Conservation (phyloP, 306 rosid genomes). For the Vigna mungo region DNA sequence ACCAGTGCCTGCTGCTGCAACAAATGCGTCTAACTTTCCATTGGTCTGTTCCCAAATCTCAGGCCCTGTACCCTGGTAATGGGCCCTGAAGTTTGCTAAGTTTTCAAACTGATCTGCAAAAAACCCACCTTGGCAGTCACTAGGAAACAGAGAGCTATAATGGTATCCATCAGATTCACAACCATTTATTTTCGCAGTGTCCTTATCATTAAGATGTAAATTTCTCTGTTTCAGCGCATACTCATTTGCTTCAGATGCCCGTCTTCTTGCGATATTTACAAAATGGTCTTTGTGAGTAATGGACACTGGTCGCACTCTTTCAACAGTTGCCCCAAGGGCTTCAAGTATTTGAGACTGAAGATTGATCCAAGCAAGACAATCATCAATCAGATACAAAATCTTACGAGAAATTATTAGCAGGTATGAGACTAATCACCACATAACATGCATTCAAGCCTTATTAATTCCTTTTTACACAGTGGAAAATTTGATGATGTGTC, state of each 20-base stretch:
- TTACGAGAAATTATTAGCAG: too few relatives aligned
- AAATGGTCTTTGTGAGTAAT: conserved; percentile 88
- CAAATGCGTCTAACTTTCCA: conserved; percentile 77
- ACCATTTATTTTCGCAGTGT: conserved; percentile 50
- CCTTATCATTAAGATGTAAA: conserved; percentile 45
- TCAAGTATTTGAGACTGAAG: conserved; percentile 84
- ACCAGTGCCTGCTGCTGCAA: conserved; percentile 96
- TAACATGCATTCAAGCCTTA: too few relatives aligned
- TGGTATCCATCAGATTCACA: conserved; percentile 46
- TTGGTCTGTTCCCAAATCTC: conserved; percentile 91
- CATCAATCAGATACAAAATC: background rate
- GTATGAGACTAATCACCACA: too few relatives aligned
- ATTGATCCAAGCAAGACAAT: conserved; percentile 4
- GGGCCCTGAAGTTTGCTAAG: conserved; percentile 86
- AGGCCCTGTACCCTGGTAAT: conserved; percentile 89
- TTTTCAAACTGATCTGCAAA: conserved; percentile 98
- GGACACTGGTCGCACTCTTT: conserved; percentile 93
- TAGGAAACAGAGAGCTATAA: conserved; percentile 41
- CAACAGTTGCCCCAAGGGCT: conserved; percentile 89
- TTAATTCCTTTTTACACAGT: too few relatives aligned
- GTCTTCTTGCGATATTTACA: conserved; percentile 84
- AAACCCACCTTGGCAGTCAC: conserved; percentile 74
- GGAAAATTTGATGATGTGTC: too few relatives aligned
- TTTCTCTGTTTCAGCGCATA: conserved; percentile 51
- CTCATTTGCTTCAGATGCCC: conserved; percentile 82